Base-by-base conservation (phyloP, 2,329 filamentous ascomycete genomes). In the Coccinonectria pachysandricola region DNA sequence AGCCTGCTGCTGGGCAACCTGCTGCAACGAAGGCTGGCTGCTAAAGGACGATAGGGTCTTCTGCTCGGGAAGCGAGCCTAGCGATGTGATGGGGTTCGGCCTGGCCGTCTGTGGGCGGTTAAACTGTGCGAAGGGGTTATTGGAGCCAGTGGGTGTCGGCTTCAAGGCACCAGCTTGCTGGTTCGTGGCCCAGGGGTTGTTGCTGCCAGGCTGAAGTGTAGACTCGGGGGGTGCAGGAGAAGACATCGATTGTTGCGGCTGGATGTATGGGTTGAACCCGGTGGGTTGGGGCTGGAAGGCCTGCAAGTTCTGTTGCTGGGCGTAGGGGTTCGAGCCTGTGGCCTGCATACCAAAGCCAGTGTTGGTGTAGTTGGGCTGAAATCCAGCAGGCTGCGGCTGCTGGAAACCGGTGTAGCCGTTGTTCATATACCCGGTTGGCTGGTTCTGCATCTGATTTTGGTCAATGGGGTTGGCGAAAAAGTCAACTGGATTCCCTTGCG, bases 381-480 rank as follows among this genome's bases (percentile, higher is more conserved):
- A 19, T 7, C 17, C 17, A 10, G 17, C 10, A 7, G 17, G 44
- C 24, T 56, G 58, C 28, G 68, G 58, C 28, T 57, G 48, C 36
- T 55, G 59, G 45, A 57, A 71, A 7, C 65, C 66, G 11, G 68
- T 71, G 37, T 72, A 75, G 15, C 65, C 61, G 37, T 69, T 68
- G 28, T 56, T 51, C 53, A 73, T 61, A 40, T 63, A 81, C n/a
- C 84, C 85, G 1, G 85, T 92, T 3, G 75, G 79, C 53, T 94
- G 86, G 22, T 73, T 69, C 53, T 87, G 77, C 41, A 79, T 68
- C 52, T 83, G 79, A 43, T 61, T 74, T 28, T 52, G 77, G 32
- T 88, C 83, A 46, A 96, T 79, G 8, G 87, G 85, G 54, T 98
- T 98, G 32, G 88, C 91, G 45, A 92, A 91, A 75, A 92, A 96